Evolutionary conservation across 2,329 filamentous ascomycete species (phyloP).

Genomic region (Didymella keratinophila): DNA sequence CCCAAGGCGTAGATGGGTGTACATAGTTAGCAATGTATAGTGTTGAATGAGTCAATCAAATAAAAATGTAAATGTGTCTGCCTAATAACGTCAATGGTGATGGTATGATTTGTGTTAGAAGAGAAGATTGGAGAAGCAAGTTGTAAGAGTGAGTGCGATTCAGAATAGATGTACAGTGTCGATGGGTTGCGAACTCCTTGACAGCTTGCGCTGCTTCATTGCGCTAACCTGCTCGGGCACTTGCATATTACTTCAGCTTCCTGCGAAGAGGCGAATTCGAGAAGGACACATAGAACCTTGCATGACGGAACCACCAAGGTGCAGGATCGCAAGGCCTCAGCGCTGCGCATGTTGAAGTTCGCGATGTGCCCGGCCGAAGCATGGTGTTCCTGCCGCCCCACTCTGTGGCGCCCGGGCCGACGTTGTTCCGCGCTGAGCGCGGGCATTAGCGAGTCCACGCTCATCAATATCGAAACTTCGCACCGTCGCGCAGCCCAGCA

Average conservation of each 20-base stretch:
- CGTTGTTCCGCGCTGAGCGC: constrained; percentile 17
- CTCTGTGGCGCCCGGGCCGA: constrained; percentile 24
- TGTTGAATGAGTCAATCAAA: neutral
- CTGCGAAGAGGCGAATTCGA: neutral
- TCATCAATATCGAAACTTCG: constrained; percentile 20
- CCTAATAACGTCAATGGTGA: neutral
- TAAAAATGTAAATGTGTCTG: neutral
- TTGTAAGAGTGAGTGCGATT: too few species aligned
- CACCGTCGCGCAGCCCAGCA: neutral
- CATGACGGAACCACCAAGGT: too few species aligned
- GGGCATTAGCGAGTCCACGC: constrained; percentile 34
- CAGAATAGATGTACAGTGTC: too few species aligned
- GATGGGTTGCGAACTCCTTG: too few species aligned
- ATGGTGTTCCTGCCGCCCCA: neutral
- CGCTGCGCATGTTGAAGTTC: neutral
- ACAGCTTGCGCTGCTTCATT: too few species aligned
- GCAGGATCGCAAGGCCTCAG: neutral
- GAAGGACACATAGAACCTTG: neutral
- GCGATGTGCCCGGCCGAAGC: neutral
- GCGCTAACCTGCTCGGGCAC: neutral
- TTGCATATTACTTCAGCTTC: neutral
- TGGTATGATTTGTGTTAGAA: neutral
- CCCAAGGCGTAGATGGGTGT: constrained; percentile 7
- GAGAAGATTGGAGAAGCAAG: neutral
- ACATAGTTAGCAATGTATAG: neutral